Base-by-base conservation (phyloP, 2,329 filamentous ascomycete species). In the Exophiala alcalophila region DNA sequence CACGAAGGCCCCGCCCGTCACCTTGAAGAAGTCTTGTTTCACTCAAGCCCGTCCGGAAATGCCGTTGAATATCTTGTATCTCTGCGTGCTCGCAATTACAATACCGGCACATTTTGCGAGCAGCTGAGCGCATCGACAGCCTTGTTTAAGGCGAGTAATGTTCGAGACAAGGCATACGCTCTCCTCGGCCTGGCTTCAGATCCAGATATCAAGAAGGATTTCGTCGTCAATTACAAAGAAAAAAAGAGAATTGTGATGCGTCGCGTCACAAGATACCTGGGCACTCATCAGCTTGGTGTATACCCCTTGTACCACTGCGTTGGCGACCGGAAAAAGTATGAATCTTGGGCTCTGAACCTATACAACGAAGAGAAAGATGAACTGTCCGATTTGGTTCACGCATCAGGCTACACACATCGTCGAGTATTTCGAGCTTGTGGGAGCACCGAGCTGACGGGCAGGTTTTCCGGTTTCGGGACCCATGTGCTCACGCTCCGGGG, bases 131-230 rank as follows among this genome's bases (percentile, higher is more conserved):
- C 23, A 2, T 8, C 40, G 11, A 49, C 33, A 9, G 12, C 23
- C 8, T 19, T 28, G 3, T 47, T 44, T 40, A 35, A 44, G 9
- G 43, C 47, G 8, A 47, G 33, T 3, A 27, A 50, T 11, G 4
- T 7, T 18, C 11, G 47, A 18, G 47, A 50, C 30, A 43, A 40
- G 20, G 47, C 20, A 3, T 50, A 50, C 16, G 47, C 47, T 2
- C 33, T 50, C 21, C 26, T 47, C 5, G 43, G 37, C 4, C 36
- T 49, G 12, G 18, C 28, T 2, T 5, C 10, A 7, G 42, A 46
- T 18, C 20, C 23, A 3, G 19, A 30, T 7, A 42, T 42, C 41
- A 42, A 42, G 28, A 11, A 28, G 14, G 18, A 42, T n/a, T 11
- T 49, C 4, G 7, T n/a, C 7, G 38, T 49, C 7, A 28, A 49